Evolutionary conservation across 129 eudicot genomes (phyloP).

Genomic region (Dittrichia graveolens): DNA sequence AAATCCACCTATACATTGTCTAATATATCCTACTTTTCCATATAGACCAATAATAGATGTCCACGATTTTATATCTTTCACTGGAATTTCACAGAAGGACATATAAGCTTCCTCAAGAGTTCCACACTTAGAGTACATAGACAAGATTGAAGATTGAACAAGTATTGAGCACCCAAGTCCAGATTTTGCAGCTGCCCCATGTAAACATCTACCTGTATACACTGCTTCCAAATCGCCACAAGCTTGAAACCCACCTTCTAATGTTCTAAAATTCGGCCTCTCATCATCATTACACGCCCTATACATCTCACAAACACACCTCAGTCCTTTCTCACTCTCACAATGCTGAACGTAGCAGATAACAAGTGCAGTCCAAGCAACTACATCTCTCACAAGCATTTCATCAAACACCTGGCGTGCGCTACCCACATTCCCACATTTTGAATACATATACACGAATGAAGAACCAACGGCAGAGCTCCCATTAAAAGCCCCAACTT

Average conservation of each 20-base stretch:
- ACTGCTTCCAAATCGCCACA: constrained; percentile 66
- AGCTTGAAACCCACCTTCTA: constrained; percentile 87
- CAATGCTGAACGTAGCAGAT: constrained; percentile 78
- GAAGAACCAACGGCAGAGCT: constrained; percentile 62
- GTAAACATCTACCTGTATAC: constrained; percentile 74
- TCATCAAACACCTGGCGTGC: constrained; percentile 73
- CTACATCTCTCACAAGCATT: constrained; percentile 63
- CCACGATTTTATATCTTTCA: constrained; percentile 78
- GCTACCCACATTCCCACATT: constrained; percentile 54
- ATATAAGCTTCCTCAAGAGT: constrained; percentile 49
- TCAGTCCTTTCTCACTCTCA: constrained; percentile 63
- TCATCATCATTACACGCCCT: constrained; percentile 43
- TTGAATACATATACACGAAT: constrained; percentile 73
- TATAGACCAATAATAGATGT: constrained; percentile 62
- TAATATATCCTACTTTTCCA: constrained; percentile 47
- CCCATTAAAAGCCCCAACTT: constrained; percentile 44
- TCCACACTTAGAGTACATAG: constrained; percentile 77
- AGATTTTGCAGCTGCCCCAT: constrained; percentile 55
- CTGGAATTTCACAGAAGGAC: constrained; percentile 51
- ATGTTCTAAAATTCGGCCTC: constrained; percentile 69
- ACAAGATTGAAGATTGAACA: constrained; percentile 65
- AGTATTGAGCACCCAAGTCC: constrained; percentile 44
- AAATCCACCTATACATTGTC: constrained; percentile 47
- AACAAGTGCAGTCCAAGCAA: constrained; percentile 91
- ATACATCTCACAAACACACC: constrained; percentile 63